Conservation (phyloP, 805 yeast genomes). For the Suhomyces prunicola region DNA sequence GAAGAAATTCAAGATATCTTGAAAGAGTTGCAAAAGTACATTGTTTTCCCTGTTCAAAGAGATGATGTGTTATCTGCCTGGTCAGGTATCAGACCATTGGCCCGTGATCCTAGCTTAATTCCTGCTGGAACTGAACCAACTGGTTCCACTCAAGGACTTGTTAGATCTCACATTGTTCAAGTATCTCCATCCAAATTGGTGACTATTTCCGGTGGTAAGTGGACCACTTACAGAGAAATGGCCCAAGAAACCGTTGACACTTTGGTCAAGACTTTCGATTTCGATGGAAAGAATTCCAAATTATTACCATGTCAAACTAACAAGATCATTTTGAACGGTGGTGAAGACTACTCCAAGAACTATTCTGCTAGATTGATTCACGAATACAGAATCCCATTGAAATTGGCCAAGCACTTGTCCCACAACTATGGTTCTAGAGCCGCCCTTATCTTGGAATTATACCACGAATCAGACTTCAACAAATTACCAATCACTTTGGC, state of each 20-base stretch:
- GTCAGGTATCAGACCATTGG: constrained; percentile 96
- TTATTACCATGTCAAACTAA: constrained; percentile 51
- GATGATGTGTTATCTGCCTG: constrained; percentile 92
- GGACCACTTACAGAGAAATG: constrained; percentile 99
- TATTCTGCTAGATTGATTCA: constrained; percentile 78
- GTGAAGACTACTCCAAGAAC: constrained; percentile 72
- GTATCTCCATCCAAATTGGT: constrained; percentile 71
- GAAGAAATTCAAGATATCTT: constrained; percentile 85
- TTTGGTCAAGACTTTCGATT: constrained; percentile 50
- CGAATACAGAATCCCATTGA: constrained; percentile 66
- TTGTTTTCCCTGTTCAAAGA: constrained; percentile 83
- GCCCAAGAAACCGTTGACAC: constrained; percentile 89
- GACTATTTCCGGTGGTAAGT: constrained; percentile 94
- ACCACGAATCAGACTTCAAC: constrained; percentile 51
- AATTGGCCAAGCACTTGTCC: constrained; percentile 77
- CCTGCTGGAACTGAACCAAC: constrained; percentile 42
- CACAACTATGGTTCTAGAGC: constrained; percentile 89
- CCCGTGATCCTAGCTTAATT: constrained; percentile 66
- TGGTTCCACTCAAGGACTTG: constrained; percentile 77
- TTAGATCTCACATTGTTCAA: constrained; percentile 81
- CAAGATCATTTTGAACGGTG: constrained; percentile 66
- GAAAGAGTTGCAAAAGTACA: constrained; percentile 83
- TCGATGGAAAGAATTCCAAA: constrained; percentile 24
- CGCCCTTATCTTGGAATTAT: constrained; percentile 62
- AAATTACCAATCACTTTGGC: constrained; percentile 68